phyloP scores from a whole-genome alignment of 2,329 filamentous ascomycete species.

The Nannizzia gypsea region DNA sequence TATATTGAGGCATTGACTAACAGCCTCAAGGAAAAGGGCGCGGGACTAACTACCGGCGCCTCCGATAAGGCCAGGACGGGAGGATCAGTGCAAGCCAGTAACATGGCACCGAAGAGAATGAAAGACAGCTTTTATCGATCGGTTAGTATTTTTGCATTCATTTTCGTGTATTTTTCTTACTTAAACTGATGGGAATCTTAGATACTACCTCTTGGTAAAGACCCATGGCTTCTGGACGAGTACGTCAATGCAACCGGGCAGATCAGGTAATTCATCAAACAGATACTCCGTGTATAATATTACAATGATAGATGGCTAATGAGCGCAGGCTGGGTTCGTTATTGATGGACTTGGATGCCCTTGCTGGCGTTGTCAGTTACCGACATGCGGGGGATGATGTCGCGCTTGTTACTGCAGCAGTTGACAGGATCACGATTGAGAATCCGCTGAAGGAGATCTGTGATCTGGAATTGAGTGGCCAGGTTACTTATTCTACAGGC shows the following conservation, averaged over 20 bases:
- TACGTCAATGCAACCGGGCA: conserved; percentile 68
- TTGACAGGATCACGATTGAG: conserved; percentile 54
- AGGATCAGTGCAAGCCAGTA: conserved; percentile 35
- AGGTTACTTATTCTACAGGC: conserved; percentile 60
- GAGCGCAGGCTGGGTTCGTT: conserved; percentile 51
- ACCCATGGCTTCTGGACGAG: conserved; percentile 65
- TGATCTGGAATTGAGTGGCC: conserved; percentile 60
- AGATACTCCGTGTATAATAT: background rate
- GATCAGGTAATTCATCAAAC: conserved; percentile 42
- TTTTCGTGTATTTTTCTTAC: background rate
- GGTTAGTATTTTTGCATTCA: conserved; percentile 31
- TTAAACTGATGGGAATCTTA: conserved; percentile 22
- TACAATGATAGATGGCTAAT: conserved; percentile 9
- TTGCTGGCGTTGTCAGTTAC: conserved; percentile 65
- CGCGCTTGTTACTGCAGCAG: conserved; percentile 52
- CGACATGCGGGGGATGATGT: conserved; percentile 56
- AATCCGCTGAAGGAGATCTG: conserved; percentile 65
- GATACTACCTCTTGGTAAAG: conserved; percentile 57
- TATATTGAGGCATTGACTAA: conserved; percentile 55
- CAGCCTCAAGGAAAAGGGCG: conserved; percentile 36
- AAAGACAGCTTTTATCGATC: conserved; percentile 58
- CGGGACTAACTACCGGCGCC: conserved; percentile 14
- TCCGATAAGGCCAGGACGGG: conserved; percentile 17
- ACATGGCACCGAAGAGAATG: conserved; percentile 55
- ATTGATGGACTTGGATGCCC: conserved; percentile 68